Percentiles rank a stretch among this genome's conserved stretches.
Evolutionary conservation across 495 filamentous ascomycete genomes (phyloP).

Genomic region (Evansstolkia leycettana): DNA sequence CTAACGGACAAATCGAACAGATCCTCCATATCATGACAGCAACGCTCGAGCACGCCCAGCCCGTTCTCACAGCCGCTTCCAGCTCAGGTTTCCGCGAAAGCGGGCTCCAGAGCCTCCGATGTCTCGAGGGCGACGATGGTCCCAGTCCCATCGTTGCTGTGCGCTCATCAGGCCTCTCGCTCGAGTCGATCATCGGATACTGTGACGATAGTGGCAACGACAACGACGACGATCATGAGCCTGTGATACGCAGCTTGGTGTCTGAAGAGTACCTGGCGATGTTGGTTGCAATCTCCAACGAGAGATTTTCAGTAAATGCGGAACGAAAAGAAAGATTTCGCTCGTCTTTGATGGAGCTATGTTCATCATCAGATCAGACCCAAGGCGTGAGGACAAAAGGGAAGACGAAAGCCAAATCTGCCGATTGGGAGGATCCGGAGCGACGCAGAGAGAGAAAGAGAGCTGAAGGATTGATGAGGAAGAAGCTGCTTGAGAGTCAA

Average conservation of each 20-base stretch:
- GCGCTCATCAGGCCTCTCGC: constrained; percentile 61
- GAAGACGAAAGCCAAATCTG: constrained; percentile 10
- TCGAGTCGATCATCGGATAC: constrained; percentile 68
- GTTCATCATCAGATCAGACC: constrained; percentile 4
- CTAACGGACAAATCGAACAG: constrained; percentile 26
- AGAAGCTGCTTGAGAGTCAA: constrained; percentile 16
- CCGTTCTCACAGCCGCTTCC: constrained; percentile 58
- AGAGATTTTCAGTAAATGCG: constrained; percentile 62
- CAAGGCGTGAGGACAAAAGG: constrained; percentile 10
- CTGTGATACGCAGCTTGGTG: constrained; percentile 30
- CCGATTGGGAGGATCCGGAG: constrained; percentile 46
- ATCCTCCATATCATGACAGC: constrained; percentile 80
- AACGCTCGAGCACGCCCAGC: constrained; percentile 57
- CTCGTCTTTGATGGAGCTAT: constrained; percentile 10
- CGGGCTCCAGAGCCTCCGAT: constrained; percentile 43
- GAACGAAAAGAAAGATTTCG: constrained; percentile 56
- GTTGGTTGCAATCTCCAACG: constrained; percentile 57
- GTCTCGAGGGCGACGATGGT: constrained; percentile 16
- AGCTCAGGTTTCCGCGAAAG: constrained; percentile 82
- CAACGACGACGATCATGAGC: constrained; percentile 16
- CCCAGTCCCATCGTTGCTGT: constrained; percentile 67
- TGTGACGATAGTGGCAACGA: constrained; percentile 20
- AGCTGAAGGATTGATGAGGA: constrained; percentile 44
- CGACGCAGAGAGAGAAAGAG: constrained; percentile 46
- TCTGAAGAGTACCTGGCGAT: constrained; percentile 46